These are phyloP conservation scores for Saururus chinensis DNA, from an alignment of 164 flowering plant species.

Conservation along the genomic window DNA sequence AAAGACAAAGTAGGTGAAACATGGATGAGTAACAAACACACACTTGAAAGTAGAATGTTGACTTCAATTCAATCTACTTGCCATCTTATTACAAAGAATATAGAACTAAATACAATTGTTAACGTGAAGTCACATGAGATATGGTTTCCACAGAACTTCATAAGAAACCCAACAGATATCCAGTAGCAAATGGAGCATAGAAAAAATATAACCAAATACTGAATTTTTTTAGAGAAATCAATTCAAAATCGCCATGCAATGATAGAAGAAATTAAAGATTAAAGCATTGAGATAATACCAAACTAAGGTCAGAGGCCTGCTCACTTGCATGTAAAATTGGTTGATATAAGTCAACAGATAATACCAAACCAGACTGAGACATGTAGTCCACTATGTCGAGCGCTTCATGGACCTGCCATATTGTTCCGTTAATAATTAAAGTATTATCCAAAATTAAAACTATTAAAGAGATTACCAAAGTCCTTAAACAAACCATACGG, in stretches of 20 bases:
- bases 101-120: no score
- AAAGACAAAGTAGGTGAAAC: no score
- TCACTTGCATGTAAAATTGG: slow-evolving; percentile 48
- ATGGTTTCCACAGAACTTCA: neutral
- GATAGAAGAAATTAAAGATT: no score
- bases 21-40: no score
- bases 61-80: neutral
- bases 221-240: no score
- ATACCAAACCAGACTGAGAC: slow-evolving; percentile 34
- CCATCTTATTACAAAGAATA: neutral
- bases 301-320: slow-evolving; percentile 43
- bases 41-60: no score
- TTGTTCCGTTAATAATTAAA: no score
- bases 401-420: slow-evolving; percentile 57
- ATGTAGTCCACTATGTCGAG: slow-evolving; percentile 60
- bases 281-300: slow-evolving; percentile 34
- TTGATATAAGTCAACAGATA: slow-evolving; percentile 33
- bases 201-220: neutral
- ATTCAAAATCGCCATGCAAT: no score
- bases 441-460: no score
- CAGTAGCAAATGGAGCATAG: neutral
- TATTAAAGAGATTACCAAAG: no score
- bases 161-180: neutral
- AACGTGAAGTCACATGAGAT: neutral
- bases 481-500: no score